These are phyloP conservation scores for Cladophialophora immunda DNA, from an alignment of 2,329 filamentous ascomycete species.

Conservation along the genomic window DNA sequence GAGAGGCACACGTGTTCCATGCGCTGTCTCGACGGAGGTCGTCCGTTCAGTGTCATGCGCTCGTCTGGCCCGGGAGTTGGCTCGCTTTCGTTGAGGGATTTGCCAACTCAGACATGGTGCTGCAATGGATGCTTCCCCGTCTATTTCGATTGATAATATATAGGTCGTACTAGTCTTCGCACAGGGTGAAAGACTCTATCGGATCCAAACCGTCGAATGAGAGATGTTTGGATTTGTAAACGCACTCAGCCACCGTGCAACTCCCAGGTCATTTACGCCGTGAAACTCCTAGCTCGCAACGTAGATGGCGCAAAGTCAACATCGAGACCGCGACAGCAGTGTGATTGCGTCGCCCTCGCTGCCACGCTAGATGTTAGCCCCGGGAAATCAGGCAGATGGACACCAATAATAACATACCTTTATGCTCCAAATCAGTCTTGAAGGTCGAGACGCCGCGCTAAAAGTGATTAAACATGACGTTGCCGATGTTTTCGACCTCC, in stretches of 20 bases:
- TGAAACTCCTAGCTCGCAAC: not conserved
- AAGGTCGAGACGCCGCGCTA: slow-evolving; percentile 1
- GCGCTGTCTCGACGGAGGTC: not conserved
- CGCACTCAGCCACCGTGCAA: not conserved
- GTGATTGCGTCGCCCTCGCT: not conserved
- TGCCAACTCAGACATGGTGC: not conserved
- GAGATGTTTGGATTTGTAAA: slow-evolving; percentile 2
- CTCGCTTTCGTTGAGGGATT: not conserved
- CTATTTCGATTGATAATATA: slow-evolving; percentile 3
- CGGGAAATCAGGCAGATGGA: not conserved
- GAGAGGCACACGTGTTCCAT: not conserved
- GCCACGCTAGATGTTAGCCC: not conserved
- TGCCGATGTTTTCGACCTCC: slow-evolving; percentile 12
- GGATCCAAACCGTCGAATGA: not conserved
- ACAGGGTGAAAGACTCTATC: not conserved
- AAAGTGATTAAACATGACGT: slow-evolving; percentile 18
- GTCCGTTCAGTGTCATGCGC: not conserved
- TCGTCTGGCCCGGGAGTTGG: not conserved
- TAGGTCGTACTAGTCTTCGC: not conserved
- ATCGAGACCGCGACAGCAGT: not conserved
- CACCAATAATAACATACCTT: not conserved
- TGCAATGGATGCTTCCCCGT: not conserved
- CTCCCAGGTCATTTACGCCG: not conserved
- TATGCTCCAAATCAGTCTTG: not conserved
- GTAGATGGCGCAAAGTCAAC: not conserved